Percentiles rank a stretch among this genome's conserved stretches.
Evolutionary conservation across 495 filamentous ascomycete genomes (phyloP).

Genomic region (Chlorociboria aeruginascens): DNA sequence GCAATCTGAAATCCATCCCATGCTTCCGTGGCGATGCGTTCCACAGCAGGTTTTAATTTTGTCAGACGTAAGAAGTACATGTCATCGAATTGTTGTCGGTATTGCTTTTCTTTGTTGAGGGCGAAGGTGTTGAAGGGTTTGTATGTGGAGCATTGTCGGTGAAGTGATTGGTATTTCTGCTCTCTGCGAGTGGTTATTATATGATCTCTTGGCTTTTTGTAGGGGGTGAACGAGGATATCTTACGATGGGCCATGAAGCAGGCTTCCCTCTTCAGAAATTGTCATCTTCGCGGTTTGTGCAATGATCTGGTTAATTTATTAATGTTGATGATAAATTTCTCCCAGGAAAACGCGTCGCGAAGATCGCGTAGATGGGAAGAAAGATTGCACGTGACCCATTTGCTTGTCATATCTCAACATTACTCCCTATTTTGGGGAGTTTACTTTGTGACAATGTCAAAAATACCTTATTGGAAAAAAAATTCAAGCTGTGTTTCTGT

Average conservation of each 20-base stretch:
- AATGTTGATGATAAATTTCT: too few species aligned
- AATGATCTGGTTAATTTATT: too few species aligned
- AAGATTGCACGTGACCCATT: too few species aligned
- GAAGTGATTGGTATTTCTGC: constrained; percentile 22
- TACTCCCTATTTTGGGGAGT: too few species aligned
- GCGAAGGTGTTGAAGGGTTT: constrained; percentile 61
- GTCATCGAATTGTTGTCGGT: constrained; percentile 91
- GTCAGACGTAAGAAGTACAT: constrained; percentile 92
- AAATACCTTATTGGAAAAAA: too few species aligned
- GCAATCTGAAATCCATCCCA: constrained; percentile 75
- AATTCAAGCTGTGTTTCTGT: too few species aligned
- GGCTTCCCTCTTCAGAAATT: constrained; percentile 16
- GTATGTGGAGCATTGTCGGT: constrained; percentile 50
- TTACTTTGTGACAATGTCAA: too few species aligned
- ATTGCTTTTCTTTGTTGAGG: constrained; percentile 61
- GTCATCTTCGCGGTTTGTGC: constrained; percentile 8
- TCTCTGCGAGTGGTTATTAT: constrained; percentile 23
- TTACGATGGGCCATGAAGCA: constrained; percentile 30
- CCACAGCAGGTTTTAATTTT: constrained; percentile 74
- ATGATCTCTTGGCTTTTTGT: background rate
- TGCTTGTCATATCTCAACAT: too few species aligned
- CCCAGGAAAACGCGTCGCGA: too few species aligned
- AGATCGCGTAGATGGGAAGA: too few species aligned
- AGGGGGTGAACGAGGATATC: background rate
- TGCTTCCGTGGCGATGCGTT: constrained; percentile 55